Evolutionary conservation across 495 filamentous ascomycete genomes (phyloP), one percentile per base, ranked within the genome.

Genomic region (Xanthoparmelia taractica): DNA sequence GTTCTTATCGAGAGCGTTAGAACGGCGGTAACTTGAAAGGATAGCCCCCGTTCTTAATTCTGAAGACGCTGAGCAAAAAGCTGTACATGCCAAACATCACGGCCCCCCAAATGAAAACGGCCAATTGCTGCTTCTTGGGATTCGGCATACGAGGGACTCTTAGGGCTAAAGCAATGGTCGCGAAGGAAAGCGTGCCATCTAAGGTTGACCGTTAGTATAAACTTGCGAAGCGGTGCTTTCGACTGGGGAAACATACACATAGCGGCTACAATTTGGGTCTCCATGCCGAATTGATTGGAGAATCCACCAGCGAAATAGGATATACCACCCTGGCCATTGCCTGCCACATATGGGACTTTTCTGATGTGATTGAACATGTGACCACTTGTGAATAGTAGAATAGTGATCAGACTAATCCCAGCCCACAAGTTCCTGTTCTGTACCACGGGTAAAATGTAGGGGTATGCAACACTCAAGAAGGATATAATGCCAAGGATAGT

Each of bases 331-430:
- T 80, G 82, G 8, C 90, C 91, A 75, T 97, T 87, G 27, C 86
- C 89, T 41, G 85, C 84, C 55, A 97, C 90, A 70, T 99, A 99
- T n/a, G 94, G 93, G 0, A 94, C 91, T 70, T 92, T 92, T 61
- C 94, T 83, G 71, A 99, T 99, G 68, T 97, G 94, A 75, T 97
- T 97, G 82, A 92, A 99, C 94, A 99, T 98, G 72, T 97, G 92
- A 18, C 95, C 94, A 66, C 87, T 91, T 40, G 90, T 97, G 77
- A 99, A 99, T 38, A 99, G 78, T 48, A 99, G 84, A 63, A 99
- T 91, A 11, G 85, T 82, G 67, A 99, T 90, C 58, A 99, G 77
- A 71, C 89, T 93, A 66, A 96, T 72, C 34, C 88, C 92, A 38
- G 94, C 92, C 95, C 94, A 99, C 34, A 97, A 75, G 63, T 94